These are phyloP conservation scores for Fusarium sp. DNA, from an alignment of 2,329 filamentous ascomycete genomes.

Conservation along the genomic window DNA sequence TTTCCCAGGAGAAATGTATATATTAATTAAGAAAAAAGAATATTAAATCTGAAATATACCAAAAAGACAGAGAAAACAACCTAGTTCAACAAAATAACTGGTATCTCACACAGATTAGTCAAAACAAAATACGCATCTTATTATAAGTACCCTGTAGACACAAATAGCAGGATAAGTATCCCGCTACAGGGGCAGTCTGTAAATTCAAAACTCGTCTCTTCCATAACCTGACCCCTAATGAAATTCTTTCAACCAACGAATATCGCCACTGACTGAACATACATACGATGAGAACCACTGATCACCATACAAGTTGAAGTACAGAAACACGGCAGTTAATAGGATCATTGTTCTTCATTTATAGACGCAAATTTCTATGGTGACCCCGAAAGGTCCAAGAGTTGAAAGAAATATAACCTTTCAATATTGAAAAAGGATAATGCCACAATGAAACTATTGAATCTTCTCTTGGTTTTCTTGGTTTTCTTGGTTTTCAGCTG, in stretches of 20 bases:
- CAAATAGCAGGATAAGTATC: too few relatives aligned
- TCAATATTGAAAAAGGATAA: background rate
- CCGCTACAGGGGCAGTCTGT: too few relatives aligned
- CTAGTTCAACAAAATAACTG: background rate
- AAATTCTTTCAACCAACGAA: background rate
- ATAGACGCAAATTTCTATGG: background rate
- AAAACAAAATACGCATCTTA: too few relatives aligned
- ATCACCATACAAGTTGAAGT: background rate
- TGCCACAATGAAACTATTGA: background rate
- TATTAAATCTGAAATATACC: too few relatives aligned
- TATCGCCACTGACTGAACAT: too few relatives aligned
- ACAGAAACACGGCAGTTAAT: background rate
- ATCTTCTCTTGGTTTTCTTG: background rate
- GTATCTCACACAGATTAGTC: background rate
- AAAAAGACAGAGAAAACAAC: too few relatives aligned
- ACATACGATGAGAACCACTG: background rate
- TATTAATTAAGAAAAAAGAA: too few relatives aligned
- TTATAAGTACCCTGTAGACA: background rate
- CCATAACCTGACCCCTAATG: too few relatives aligned
- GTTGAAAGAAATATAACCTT: background rate
- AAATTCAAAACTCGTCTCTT: background rate
- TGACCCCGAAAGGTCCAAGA: background rate
- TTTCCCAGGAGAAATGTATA: too few relatives aligned
- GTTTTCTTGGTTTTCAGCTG: background rate
- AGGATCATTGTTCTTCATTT: background rate